Percentiles rank a stretch among this genome's conserved stretches.
Conservation (phyloP, 768 basidiomycete species). For the Pleurotus sapidus region DNA sequence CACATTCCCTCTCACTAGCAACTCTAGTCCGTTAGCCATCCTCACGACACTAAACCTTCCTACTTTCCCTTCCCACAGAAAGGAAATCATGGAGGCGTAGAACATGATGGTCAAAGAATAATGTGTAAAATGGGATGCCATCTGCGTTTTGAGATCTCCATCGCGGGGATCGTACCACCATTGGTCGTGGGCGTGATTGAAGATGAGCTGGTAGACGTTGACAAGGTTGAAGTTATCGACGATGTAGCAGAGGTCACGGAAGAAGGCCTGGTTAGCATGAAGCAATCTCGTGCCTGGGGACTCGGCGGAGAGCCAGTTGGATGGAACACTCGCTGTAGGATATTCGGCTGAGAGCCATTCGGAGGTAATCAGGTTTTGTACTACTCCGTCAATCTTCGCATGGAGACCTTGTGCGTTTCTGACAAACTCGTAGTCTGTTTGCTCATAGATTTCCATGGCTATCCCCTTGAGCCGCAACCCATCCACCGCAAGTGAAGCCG, state of each 20-base stretch:
- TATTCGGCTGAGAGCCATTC: neutral
- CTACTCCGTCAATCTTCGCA: neutral
- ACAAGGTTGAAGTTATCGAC: neutral
- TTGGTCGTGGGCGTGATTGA: neutral
- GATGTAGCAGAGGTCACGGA: slow-evolving; percentile 5
- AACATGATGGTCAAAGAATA: slow-evolving; percentile 4
- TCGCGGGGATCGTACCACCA: neutral
- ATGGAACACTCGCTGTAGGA: neutral
- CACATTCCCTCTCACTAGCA: neutral
- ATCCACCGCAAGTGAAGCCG: neutral
- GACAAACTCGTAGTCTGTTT: neutral
- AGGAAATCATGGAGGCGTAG: neutral
- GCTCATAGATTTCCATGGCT: neutral
- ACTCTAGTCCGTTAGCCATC: neutral
- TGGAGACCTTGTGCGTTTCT: neutral
- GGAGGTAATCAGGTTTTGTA: neutral
- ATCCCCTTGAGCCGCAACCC: neutral
- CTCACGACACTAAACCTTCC: neutral
- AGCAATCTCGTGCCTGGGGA: neutral
- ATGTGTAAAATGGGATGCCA: neutral
- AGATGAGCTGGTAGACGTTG: slow-evolving; percentile 1
- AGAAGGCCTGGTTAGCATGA: slow-evolving; percentile 2
- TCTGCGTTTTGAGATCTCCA: neutral
- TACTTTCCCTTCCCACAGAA: neutral
- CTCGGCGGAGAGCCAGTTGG: neutral